Base-by-base conservation (phyloP, 805 yeast genomes). In the Cyberlindnera misumaiensis region DNA sequence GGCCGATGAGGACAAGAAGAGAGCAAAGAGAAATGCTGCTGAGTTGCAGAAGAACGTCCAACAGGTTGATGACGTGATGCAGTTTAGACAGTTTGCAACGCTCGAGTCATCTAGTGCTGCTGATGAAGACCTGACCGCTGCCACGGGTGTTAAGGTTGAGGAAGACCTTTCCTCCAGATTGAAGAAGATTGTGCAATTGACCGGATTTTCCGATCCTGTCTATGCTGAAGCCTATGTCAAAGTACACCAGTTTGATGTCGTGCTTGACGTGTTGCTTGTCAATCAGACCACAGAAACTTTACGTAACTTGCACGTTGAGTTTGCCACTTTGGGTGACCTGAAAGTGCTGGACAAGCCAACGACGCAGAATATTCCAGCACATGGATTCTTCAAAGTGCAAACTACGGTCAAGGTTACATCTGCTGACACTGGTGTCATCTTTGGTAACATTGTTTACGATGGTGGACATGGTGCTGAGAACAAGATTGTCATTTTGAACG, bases 171-270 rank as follows among this genome's bases (percentile, higher is more conserved):
- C 84, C 5, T 87, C 96, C 2, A 83, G 86, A 63, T 73, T 93
- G 55, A 83, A 78, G 61, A 88, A 86, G 61, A 84, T 94, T 53
- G 80, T 87, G 35, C 97, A 86, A 59, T 73, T 93, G 49, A 90
- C 98, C n/a, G 99, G 99, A 13, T 93, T 88, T 63, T 84, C 96
- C 0, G 99, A 93, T 60, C 95, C 97, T 15, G 94, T 93, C 26
- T 93, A 93, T 59, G 97, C 96, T 6, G 99, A 93, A 65, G 98
- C 97, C 1, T 86, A 83, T 55, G 86, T 93, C 49, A 85, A 85
- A 49, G 93, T 87, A n/a, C 95, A 89, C 55, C 97, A 94, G 64
- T 93, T 83, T 59, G 97, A 94, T 60, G 95, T 93, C 53, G 88
- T 88, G 0, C 72, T 93, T 51, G 98, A 94, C 53, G 96, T 93